A percentile compares a stretch with the other conserved stretches of the same genome.
Evolutionary conservation across 2,329 filamentous ascomycete genomes (phyloP).

Genomic region (Botrytis porri): DNA sequence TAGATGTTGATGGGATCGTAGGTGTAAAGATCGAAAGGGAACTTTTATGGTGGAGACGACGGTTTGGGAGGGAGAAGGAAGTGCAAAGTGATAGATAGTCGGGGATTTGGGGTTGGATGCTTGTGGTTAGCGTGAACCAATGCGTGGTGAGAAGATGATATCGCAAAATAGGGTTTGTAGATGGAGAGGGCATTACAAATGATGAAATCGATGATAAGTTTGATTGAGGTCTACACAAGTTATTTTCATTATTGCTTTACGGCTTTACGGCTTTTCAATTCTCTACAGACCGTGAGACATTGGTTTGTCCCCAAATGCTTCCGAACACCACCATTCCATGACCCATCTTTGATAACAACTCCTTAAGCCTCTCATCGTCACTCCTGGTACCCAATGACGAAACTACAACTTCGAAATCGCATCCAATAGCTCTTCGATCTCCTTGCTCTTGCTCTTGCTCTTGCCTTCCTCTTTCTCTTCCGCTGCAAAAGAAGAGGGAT

Average conservation of each 20-base stretch:
- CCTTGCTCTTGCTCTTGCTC: not conserved
- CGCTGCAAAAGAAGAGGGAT: not conserved
- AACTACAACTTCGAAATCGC: constrained; percentile 4
- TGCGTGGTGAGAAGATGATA: not conserved
- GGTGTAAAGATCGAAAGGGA: constrained; percentile 57
- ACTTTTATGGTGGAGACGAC: constrained; percentile 62
- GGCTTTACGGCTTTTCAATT: not conserved
- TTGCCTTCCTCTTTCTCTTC: not conserved
- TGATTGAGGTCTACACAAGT: not conserved
- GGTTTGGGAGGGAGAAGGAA: constrained; percentile 50
- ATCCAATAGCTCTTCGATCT: constrained; percentile 11
- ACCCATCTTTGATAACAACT: not conserved
- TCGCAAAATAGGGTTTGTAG: too few species aligned
- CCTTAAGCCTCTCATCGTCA: not conserved
- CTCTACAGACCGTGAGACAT: not conserved
- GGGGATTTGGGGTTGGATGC: not conserved
- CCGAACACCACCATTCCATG: not conserved
- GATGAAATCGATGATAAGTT: not conserved
- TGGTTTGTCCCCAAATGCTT: not conserved
- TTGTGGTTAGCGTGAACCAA: constrained; percentile 7
- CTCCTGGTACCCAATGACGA: not conserved
- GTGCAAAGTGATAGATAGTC: not conserved
- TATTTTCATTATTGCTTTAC: not conserved
- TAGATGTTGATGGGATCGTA: constrained; percentile 34
- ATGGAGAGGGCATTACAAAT: not conserved